Conservation (phyloP, 257 asterid genomes). For the Ilex aquifolium region DNA sequence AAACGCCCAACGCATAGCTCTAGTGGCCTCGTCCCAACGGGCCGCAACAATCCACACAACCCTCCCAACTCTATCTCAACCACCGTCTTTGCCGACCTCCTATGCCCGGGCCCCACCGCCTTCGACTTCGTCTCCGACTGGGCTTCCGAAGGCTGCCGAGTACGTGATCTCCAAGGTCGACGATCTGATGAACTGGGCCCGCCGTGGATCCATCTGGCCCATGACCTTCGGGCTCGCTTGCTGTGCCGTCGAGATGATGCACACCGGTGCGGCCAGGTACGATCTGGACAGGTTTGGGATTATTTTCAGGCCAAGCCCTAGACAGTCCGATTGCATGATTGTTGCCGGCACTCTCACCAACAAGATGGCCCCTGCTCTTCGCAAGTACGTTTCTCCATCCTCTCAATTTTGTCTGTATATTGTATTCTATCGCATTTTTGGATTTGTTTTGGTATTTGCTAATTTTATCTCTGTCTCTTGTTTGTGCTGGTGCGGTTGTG, state of each 20-base stretch:
- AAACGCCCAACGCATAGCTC: neutral
- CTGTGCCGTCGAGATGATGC: constrained; percentile 3
- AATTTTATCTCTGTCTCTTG: too few species aligned
- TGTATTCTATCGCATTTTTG: too few species aligned
- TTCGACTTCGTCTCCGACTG: neutral
- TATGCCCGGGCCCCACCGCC: neutral
- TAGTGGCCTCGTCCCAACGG: neutral
- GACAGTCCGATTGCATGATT: neutral
- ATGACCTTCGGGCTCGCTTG: constrained; percentile 1
- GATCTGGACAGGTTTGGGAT: constrained; percentile 2
- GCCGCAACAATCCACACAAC: neutral
- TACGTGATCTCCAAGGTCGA: neutral
- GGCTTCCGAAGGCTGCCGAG: neutral
- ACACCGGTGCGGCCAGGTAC: neutral
- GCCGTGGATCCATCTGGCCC: constrained; percentile 5
- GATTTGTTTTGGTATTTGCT: too few species aligned
- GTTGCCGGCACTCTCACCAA: neutral
- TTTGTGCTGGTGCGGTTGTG: too few species aligned
- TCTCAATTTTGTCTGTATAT: neutral
- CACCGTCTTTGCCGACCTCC: neutral
- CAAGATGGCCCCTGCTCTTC: neutral
- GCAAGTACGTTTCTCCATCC: neutral
- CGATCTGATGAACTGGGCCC: constrained; percentile 5
- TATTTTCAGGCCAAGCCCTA: constrained; percentile 8
- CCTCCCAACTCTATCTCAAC: neutral